Evolutionary conservation across 306 rosid species (phyloP).

Genomic region (Cucurbita maxima): DNA sequence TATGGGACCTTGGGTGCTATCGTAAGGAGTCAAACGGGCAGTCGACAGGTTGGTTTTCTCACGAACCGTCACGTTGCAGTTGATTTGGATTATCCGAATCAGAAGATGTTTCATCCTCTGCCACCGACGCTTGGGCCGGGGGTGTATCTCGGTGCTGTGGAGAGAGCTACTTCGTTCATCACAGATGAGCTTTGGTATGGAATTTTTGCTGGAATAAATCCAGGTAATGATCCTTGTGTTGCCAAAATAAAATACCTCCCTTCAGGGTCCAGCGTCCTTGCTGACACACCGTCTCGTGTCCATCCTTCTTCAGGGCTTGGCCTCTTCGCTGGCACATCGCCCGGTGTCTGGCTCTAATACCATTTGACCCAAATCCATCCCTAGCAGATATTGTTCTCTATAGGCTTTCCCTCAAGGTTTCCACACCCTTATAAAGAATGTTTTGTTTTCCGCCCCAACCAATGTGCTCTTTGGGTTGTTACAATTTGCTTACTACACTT

Average conservation of each 20-base stretch:
- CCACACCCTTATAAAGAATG: no score
- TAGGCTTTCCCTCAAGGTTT: no score
- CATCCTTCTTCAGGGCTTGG: no score
- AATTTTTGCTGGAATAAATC: slow-evolving; percentile 97
- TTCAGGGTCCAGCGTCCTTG: no score
- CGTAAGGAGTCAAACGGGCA: slow-evolving; percentile 91
- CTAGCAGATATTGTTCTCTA: no score
- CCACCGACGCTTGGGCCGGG: slow-evolving; percentile 98
- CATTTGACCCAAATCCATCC: no score
- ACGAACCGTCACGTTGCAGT: slow-evolving; percentile 98
- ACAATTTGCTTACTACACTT: neutral
- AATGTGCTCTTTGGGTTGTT: no score
- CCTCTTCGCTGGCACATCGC: no score
- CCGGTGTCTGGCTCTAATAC: no score
- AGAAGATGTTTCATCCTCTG: slow-evolving; percentile 98
- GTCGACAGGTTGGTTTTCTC: slow-evolving; percentile 91
- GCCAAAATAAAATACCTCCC: neutral
- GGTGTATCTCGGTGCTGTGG: slow-evolving; percentile 98
- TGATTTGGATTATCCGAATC: slow-evolving; percentile 91
- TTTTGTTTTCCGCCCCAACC: no score
- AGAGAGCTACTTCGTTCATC: slow-evolving; percentile 96
- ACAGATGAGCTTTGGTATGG: slow-evolving; percentile 99
- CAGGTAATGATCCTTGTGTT: slow-evolving; percentile 37
- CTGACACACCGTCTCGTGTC: no score
- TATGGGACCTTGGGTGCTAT: slow-evolving; percentile 98